Percentiles rank a stretch among this genome's conserved stretches.
Evolutionary conservation across 192 early-diverging fungal genomes (phyloP).

Genomic region (Coemansia sp.): DNA sequence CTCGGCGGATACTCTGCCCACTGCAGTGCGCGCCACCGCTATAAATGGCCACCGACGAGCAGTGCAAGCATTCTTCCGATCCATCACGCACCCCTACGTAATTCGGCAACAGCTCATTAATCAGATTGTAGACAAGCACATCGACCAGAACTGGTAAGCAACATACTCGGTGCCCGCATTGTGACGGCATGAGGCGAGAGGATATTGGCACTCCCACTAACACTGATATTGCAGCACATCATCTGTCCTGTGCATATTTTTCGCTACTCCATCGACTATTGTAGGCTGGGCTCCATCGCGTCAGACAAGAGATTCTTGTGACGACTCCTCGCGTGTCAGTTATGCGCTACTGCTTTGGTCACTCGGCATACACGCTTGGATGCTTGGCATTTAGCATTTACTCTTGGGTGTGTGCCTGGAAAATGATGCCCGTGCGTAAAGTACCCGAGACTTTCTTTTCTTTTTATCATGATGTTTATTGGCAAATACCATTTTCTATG

Average conservation of each 20-base stretch:
- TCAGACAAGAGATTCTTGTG: neutral
- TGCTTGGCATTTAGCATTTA: neutral
- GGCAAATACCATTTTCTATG: too few species aligned
- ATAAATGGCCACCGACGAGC: constrained; percentile 65
- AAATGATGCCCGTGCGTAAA: too few species aligned
- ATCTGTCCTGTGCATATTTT: neutral
- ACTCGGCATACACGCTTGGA: too few species aligned
- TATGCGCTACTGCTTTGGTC: neutral
- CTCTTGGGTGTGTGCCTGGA: neutral
- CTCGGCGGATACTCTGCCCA: constrained; percentile 70
- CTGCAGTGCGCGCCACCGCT: constrained; percentile 80
- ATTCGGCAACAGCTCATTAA: constrained; percentile 47
- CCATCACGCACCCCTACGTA: constrained; percentile 37
- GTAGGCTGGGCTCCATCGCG: constrained; percentile 4
- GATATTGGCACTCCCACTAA: neutral
- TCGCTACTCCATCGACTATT: neutral
- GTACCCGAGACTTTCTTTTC: too few species aligned
- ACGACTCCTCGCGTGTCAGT: neutral
- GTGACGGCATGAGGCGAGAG: neutral
- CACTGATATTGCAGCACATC: neutral
- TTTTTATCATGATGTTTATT: neutral
- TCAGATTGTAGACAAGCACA: constrained; percentile 36
- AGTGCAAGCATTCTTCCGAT: constrained; percentile 30
- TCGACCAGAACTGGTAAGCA: constrained; percentile 31
- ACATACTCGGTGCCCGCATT: neutral